Evolutionary conservation across 192 early-diverging fungal species (phyloP), one percentile per base, ranked within the genome.

Genomic region (Blastocladiella britannica): DNA sequence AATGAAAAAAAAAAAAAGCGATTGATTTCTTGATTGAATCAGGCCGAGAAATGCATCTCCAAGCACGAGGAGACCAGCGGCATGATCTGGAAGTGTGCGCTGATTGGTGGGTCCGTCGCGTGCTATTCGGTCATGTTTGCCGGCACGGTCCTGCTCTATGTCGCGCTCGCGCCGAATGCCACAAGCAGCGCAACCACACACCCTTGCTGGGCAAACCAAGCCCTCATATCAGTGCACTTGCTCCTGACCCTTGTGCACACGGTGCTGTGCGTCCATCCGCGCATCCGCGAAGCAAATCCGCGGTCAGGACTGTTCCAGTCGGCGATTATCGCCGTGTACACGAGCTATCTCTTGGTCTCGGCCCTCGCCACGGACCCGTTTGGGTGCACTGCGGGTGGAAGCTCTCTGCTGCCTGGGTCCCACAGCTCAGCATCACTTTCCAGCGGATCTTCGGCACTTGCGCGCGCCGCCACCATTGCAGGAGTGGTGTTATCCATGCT

Each of bases 201-300:
- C n/a, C n/a, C n/a, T n/a, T 98, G 94, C 68, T 69, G 75, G 18
- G 72, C 88, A 55, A 97, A 97, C 70, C 85, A 92, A 69, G 87
- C 91, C 62, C 93, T 91, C 67, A 82, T 95, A 54, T 82, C 89
- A 0, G 74, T 86, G 63, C 95, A 98, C 63, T 68, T 92, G 56
- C 71, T 93, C 24, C 58, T 87, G 15, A 82, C 78, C 55, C 55
- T 88, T 43, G 55, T 79, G 12, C 75, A 80, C 5, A 79, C 86
- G 15, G 64, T 75, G 9, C 28, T 85, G 0, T 76, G 84, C 4
- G 71, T 98, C 29, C 62, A 79, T 26, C 91, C 91, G 5, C 62
- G 66, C 0, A 80, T 98, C 1, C 91, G 93, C 65, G 88, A 91
- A 61, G 82, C 76, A 1, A 98, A 93, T 55, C 72, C 88, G 7